Evolutionary conservation across 1,139 yeast species (phyloP).

Genomic region (Hemisphaericaspora xylanilytica): DNA sequence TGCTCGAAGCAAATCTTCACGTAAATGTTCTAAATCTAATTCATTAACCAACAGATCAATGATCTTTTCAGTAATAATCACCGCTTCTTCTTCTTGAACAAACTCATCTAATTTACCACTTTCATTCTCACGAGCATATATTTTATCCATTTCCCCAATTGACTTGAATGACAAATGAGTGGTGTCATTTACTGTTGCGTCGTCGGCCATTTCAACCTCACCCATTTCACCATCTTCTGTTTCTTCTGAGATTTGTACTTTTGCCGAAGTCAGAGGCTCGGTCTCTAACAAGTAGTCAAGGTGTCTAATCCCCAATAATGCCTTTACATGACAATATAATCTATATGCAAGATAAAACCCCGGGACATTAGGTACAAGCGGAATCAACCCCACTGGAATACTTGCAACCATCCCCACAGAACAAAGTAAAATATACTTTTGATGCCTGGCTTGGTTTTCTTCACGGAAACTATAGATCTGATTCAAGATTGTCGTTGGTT

Average conservation of each 20-base stretch:
- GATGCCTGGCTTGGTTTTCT: slow-evolving; percentile 28
- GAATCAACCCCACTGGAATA: slow-evolving; percentile 75
- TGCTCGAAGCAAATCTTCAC: slow-evolving; percentile 44
- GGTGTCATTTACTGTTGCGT: slow-evolving; percentile 17
- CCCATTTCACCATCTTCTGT: slow-evolving; percentile 13
- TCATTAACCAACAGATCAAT: slow-evolving; percentile 30
- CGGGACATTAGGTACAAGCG: slow-evolving; percentile 93
- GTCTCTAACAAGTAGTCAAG: slow-evolving; percentile 49
- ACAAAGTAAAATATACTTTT: slow-evolving; percentile 41
- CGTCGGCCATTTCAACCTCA: slow-evolving; percentile 8
- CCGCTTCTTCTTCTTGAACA: slow-evolving; percentile 25
- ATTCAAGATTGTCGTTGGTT: slow-evolving; percentile 27
- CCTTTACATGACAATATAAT: slow-evolving; percentile 80
- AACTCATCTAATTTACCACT: slow-evolving; percentile 12
- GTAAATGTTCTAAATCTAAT: slow-evolving; percentile 35
- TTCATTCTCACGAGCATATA: slow-evolving; percentile 15
- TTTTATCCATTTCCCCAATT: slow-evolving; percentile 19
- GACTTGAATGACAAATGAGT: slow-evolving; percentile 25
- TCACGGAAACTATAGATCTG: slow-evolving; percentile 32
- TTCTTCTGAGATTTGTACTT: slow-evolving; percentile 11
- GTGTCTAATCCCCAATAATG: slow-evolving; percentile 73
- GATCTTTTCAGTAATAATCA: slow-evolving; percentile 30
- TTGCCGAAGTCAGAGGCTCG: no score
- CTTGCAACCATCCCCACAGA: slow-evolving; percentile 72
- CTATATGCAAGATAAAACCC: slow-evolving; percentile 85